Conservation (phyloP, 805 yeast species). For the Hanseniaspora hatyaiensis region DNA sequence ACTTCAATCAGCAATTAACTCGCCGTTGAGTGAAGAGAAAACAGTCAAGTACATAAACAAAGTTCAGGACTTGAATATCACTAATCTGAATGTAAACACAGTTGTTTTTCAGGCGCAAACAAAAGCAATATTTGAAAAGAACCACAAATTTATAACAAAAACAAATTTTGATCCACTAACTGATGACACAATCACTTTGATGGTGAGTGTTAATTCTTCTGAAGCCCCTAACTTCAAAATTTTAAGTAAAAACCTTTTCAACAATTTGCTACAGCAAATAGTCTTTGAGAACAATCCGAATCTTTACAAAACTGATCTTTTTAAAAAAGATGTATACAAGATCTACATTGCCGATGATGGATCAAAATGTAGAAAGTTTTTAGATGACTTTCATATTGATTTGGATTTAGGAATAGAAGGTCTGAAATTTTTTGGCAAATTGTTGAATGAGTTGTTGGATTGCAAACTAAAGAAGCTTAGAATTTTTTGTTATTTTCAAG, state of each 20-base stretch:
- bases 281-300: constrained; percentile 2
- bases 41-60: not conserved
- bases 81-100: not conserved
- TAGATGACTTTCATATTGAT: constrained; percentile 10
- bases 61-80: not conserved
- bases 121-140: not conserved
- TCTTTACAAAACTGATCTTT: not conserved
- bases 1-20: constrained; percentile 1
- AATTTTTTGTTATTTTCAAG: constrained; percentile 12
- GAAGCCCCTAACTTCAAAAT: constrained; percentile 15
- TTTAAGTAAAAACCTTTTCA: constrained; percentile 10
- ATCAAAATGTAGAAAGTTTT: constrained; percentile 1
- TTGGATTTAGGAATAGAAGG: constrained; percentile 12
- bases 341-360: constrained; percentile 7
- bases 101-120: constrained; percentile 7
- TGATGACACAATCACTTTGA: not conserved
- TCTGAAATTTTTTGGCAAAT: not conserved
- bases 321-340: constrained; percentile 6
- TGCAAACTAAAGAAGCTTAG: constrained; percentile 1
- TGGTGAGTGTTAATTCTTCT: constrained; percentile 1
- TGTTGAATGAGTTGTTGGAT: constrained; percentile 1
- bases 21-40: not conserved
- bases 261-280: constrained; percentile 12
- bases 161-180: no score
- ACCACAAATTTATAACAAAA: not conserved